phyloP scores from a whole-genome alignment of 768 basidiomycete species.

The Auriculariales sp. region DNA sequence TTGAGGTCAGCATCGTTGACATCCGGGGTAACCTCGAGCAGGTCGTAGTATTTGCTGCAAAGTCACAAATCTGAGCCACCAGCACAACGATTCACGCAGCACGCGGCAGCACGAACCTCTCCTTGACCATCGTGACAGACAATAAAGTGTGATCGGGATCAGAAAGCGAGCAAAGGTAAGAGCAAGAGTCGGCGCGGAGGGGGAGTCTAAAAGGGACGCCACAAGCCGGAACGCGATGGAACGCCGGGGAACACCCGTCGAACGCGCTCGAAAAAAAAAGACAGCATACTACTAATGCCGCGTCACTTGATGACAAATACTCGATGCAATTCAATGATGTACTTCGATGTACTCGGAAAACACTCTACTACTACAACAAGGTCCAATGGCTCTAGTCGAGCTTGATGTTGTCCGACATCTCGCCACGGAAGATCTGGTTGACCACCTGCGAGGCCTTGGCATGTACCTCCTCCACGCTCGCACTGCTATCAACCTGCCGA shows the following conservation, averaged over 20 bases:
- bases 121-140: constrained; percentile 8
- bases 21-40: constrained; percentile 69
- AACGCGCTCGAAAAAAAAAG: background rate
- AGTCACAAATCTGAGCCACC: background rate
- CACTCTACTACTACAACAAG: no score
- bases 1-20: constrained; percentile 79
- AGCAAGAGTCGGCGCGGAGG: background rate
- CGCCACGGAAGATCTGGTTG: constrained; percentile 26
- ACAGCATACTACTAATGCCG: no score
- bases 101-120: constrained; percentile 7
- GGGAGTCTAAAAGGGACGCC: no score
- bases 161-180: background rate
- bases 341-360: no score
- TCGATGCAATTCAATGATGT: background rate
- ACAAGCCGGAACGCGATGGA: background rate
- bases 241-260: background rate
- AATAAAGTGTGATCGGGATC: background rate
- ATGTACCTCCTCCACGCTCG: constrained; percentile 60
- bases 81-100: background rate
- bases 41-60: constrained; percentile 77
- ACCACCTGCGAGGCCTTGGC: constrained; percentile 41
- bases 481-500: constrained; percentile 50
- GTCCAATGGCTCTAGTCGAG: background rate
- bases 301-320: no score
- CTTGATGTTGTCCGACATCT: constrained; percentile 3